A percentile compares a stretch with the other conserved stretches of the same genome.
Conservation (phyloP, 2,329 filamentous ascomycete genomes). For the Talaromyces sp. region DNA sequence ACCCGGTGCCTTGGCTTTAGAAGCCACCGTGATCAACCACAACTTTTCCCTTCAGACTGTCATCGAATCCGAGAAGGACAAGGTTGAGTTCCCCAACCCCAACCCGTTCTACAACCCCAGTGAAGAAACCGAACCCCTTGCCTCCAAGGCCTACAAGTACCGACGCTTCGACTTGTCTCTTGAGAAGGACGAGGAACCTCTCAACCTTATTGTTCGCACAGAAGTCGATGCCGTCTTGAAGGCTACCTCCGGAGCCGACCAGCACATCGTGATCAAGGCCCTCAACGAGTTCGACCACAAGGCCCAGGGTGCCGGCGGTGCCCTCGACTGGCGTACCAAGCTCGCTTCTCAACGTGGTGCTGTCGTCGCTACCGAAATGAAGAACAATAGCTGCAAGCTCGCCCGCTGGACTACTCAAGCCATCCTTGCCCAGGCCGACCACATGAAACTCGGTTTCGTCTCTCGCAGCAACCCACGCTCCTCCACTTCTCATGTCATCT, state of each 20-base stretch:
- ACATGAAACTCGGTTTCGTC: constrained; percentile 98
- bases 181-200: constrained; percentile 83
- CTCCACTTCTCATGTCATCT: constrained; percentile 89
- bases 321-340: constrained; percentile 95
- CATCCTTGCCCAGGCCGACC: constrained; percentile 93
- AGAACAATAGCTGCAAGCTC: constrained; percentile 99
- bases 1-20: constrained; percentile 85
- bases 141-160: constrained; percentile 98
- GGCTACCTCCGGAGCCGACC: constrained; percentile 89
- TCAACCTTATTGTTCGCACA: constrained; percentile 88
- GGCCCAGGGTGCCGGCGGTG: constrained; percentile 89
- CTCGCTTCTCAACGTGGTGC: constrained; percentile 91
- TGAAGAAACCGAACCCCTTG: constrained; percentile 88
- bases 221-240: constrained; percentile 95
- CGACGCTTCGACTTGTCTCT: constrained; percentile 92
- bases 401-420: constrained; percentile 96
- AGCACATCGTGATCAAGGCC: constrained; percentile 87
- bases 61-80: constrained; percentile 71
- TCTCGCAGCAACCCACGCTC: constrained; percentile 89
- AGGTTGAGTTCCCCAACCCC: constrained; percentile 78
- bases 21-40: constrained; percentile 99
- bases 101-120: constrained; percentile 97
- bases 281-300: constrained; percentile 99
- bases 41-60: constrained; percentile 98
- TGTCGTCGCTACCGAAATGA: constrained; percentile 98